Evolutionary conservation across 2,329 filamentous ascomycete genomes (phyloP), one percentile per base, ranked within the genome.

Genomic region (Apiospora arundinis): DNA sequence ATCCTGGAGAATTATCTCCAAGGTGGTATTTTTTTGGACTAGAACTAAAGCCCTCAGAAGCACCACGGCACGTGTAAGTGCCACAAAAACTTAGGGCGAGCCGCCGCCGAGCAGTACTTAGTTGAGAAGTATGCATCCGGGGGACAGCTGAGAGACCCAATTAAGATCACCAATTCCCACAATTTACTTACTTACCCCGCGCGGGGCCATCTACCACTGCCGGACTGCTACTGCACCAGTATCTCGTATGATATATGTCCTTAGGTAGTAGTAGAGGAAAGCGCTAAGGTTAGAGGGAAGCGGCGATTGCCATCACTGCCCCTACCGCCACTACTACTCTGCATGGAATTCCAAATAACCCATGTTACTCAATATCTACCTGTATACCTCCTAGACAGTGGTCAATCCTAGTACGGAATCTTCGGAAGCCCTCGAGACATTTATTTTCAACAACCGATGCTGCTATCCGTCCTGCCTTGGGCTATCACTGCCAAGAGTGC

Each of bases 171-270:
- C 56, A 9, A 4, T 32, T 8, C 28, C 56, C 56, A 63, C 32
- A 40, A 63, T 63, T 63, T 32, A 32, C 32, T 63, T 32, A 32
- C 32, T 32, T 63, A 63, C 56, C 56, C 56, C 56, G 56, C 52
- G 52, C 56, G 56, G 56, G 56, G 40, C 9, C 56, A 63, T 63
- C 25, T 23, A 32, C 32, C 32, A 32, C 32, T 32, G 6, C 32
- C 32, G 6, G 4, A 16, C 9, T 52, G n/a, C 21, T 52, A 52
- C 48, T 28, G 23, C 23, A 14, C 11, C 25, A 11, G 4, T 11
- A 49, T 3, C 7, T 9, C n/a, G 21, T 25, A 23, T 12, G n/a
- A 49, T 8, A 21, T 25, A 28, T n/a, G n/a, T n/a, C n/a, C n/a
- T n/a, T n/a, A n/a, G n/a, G n/a, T n/a, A n/a, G n/a, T n/a, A n/a